A percentile compares a stretch with the other conserved stretches of the same genome.
Evolutionary conservation across 2,329 filamentous ascomycete species (phyloP).

Genomic region (Penicillium glabrum): DNA sequence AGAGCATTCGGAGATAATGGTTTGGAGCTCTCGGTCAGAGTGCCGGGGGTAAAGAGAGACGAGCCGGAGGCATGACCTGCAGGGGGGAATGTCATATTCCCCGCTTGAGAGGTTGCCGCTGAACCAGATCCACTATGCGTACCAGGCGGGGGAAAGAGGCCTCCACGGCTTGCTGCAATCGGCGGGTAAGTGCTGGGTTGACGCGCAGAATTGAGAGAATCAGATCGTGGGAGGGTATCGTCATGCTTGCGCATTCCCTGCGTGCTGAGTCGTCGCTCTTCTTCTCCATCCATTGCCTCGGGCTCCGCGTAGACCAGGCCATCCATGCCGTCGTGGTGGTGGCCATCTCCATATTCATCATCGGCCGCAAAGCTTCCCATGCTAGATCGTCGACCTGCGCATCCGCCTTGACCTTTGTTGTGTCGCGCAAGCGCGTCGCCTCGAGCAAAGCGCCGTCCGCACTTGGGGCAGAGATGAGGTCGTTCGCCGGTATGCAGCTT

Average conservation of each 20-base stretch:
- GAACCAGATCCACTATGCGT: constrained; percentile 58
- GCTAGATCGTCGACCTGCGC: constrained; percentile 85
- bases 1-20: constrained; percentile 59
- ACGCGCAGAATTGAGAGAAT: constrained; percentile 59
- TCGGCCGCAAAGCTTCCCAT: constrained; percentile 79
- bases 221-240: constrained; percentile 50
- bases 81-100: constrained; percentile 41
- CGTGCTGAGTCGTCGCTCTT: constrained; percentile 52
- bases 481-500: constrained; percentile 94
- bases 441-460: constrained; percentile 81
- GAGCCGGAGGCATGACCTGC: constrained; percentile 44
- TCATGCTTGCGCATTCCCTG: constrained; percentile 76
- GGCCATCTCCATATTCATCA: constrained; percentile 61
- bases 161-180: constrained; percentile 53
- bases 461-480: neutral
- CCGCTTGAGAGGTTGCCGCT: constrained; percentile 50
- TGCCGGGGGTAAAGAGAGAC: constrained; percentile 68
- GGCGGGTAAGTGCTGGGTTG: constrained; percentile 76
- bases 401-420: constrained; percentile 92
- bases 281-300: constrained; percentile 51
- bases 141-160: constrained; percentile 63
- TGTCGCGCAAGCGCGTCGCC: constrained; percentile 93
- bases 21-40: constrained; percentile 84
- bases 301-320: constrained; percentile 60
- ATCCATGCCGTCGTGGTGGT: constrained; percentile 60